phyloP scores from a whole-genome alignment of 2,329 filamentous ascomycete genomes.

The Pseudonectria foliicola region DNA sequence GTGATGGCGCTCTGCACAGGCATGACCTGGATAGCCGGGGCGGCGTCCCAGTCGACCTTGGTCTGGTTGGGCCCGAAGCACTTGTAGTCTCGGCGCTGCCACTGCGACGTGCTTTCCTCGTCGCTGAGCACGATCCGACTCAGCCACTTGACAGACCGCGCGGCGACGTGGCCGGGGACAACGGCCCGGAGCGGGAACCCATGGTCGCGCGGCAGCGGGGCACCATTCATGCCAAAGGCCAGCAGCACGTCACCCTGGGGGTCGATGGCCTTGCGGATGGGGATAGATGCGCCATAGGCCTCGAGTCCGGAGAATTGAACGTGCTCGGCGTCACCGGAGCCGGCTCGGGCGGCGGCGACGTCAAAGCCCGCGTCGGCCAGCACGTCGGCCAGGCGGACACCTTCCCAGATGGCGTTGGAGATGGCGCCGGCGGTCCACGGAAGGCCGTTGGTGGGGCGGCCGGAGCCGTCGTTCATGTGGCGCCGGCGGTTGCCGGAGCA shows the following conservation, averaged over 20 bases:
- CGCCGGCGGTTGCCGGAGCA: slow-evolving; percentile 54
- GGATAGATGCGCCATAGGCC: slow-evolving; percentile 56
- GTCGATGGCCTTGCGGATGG: slow-evolving; percentile 50
- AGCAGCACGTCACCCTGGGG: slow-evolving; percentile 57
- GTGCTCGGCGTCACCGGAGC: slow-evolving; percentile 37
- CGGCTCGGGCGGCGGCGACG: slow-evolving; percentile 28
- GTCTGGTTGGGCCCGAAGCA: slow-evolving; percentile 58
- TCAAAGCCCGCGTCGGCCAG: slow-evolving; percentile 49
- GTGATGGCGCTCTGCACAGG: slow-evolving; percentile 63
- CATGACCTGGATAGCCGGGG: slow-evolving; percentile 60
- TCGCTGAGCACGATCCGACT: slow-evolving; percentile 56
- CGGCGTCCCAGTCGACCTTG: slow-evolving; percentile 54
- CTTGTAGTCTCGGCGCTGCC: slow-evolving; percentile 63
- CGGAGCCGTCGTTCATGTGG: slow-evolving; percentile 47
- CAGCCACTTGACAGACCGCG: slow-evolving; percentile 63
- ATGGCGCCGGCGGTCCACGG: slow-evolving; percentile 55
- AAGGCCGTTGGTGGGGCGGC: slow-evolving; percentile 46
- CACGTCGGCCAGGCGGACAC: slow-evolving; percentile 48
- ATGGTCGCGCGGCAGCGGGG: slow-evolving; percentile 55
- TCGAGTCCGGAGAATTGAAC: slow-evolving; percentile 53
- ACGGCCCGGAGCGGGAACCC: slow-evolving; percentile 57
- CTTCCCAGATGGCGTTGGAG: slow-evolving; percentile 53
- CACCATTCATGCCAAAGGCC: slow-evolving; percentile 61
- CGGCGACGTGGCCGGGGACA: slow-evolving; percentile 60
- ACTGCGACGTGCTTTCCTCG: slow-evolving; percentile 59